A percentile compares a stretch with the other conserved stretches of the same genome.
Evolutionary conservation across 2,329 filamentous ascomycete genomes (phyloP).

Genomic region (Penicillium brasilianum): DNA sequence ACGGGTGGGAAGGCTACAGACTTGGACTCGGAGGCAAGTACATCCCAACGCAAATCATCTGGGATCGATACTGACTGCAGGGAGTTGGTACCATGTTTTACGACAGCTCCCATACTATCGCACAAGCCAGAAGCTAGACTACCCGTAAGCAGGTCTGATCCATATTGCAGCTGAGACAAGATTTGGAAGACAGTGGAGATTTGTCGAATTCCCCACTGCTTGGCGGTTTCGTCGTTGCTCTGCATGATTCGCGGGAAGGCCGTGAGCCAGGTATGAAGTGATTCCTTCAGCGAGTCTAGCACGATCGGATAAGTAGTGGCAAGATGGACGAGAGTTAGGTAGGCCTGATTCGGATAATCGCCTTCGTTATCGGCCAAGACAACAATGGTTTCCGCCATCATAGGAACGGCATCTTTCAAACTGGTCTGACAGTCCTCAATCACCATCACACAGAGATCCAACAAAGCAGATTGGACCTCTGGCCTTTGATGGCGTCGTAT

Average conservation of each 20-base stretch:
- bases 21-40: conserved; percentile 28
- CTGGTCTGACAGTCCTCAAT: conserved; percentile 79
- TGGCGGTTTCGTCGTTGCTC: conserved; percentile 77
- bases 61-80: conserved; percentile 36
- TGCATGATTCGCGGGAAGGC: conserved; percentile 84
- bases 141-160: conserved; percentile 38
- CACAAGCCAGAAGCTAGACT: conserved; percentile 63
- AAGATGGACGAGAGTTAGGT: conserved; percentile 61
- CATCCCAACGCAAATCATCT: conserved; percentile 34
- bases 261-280: conserved; percentile 79
- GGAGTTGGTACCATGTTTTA: conserved; percentile 42
- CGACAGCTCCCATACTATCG: conserved; percentile 68
- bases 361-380: conserved; percentile 63
- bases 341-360: conserved; percentile 43
- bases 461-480: conserved; percentile 71
- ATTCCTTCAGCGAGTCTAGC: conserved; percentile 68
- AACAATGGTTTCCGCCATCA: conserved; percentile 83
- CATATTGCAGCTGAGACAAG: conserved; percentile 64
- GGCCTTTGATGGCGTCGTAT: conserved; percentile 71
- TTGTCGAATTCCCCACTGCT: conserved; percentile 73
- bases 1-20: conserved; percentile 62
- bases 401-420: conserved; percentile 68
- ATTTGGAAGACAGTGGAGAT: conserved; percentile 75
- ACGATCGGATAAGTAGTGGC: conserved; percentile 67
- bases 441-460: conserved; percentile 73